Conservation (phyloP, 192 early-diverging fungal species). For the Coemansia asiatica region DNA sequence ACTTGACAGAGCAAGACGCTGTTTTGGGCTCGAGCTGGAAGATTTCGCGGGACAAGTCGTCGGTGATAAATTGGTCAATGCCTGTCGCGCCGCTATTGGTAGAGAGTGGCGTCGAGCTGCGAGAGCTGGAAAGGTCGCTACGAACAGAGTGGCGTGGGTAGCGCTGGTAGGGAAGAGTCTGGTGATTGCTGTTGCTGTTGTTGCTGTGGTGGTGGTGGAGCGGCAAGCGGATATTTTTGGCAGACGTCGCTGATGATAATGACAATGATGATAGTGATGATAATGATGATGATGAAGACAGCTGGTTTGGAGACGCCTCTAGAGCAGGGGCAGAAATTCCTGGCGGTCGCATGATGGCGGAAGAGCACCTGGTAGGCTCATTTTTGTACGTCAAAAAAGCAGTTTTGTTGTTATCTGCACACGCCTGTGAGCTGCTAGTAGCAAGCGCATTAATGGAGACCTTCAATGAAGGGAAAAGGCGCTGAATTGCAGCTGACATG, state of each 20-base stretch:
- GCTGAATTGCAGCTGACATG: conserved; percentile 29
- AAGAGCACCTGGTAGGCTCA: background rate
- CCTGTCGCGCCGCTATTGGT: background rate
- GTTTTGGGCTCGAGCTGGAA: conserved; percentile 22
- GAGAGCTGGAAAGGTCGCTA: background rate
- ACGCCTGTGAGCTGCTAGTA: background rate
- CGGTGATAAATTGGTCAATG: conserved; percentile 8
- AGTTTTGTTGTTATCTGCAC: conserved; percentile 1
- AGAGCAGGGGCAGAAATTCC: background rate
- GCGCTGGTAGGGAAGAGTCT: background rate
- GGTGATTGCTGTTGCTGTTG: background rate
- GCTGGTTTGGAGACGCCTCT: background rate
- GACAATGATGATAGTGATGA: no score
- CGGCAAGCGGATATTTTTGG: conserved; percentile 5
- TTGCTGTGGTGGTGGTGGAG: background rate
- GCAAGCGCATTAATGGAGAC: conserved; percentile 12
- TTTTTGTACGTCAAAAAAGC: background rate
- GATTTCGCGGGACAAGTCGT: conserved; percentile 40
- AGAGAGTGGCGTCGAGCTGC: conserved; percentile 5
- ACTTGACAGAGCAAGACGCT: conserved; percentile 37
- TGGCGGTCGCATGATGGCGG: background rate
- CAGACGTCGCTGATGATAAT: background rate
- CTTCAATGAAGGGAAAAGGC: conserved; percentile 40
- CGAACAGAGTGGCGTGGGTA: conserved; percentile 2
- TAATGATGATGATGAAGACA: no score